Evolutionary conservation across 805 yeast genomes (phyloP), one percentile per base, ranked within the genome.

Genomic region (Starmerella bombicola): DNA sequence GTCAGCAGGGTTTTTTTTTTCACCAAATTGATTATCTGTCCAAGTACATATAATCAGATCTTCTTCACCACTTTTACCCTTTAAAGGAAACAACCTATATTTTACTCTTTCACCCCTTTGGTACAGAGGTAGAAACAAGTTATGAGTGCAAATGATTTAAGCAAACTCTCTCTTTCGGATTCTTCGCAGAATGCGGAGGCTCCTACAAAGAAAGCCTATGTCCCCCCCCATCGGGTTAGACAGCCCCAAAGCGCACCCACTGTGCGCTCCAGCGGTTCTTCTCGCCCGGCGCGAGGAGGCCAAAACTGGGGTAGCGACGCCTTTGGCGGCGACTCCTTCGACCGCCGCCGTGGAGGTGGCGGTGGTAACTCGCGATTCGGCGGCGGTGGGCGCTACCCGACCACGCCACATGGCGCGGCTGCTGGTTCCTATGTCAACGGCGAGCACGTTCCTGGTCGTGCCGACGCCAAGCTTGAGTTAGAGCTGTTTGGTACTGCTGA

Each of bases 351-450:
- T 41, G 51, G 55, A 46, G 48, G 55, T 41, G 51, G 56, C 43
- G 61, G 65, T 33, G 52, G 53, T 38, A 49, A 58, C 45, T 55
- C 58, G 40, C 52, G 53, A 42, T 53, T 50, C 43, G 45, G 54
- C 30, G 56, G 62, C 47, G 79, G 78, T 50, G 79, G 74, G 51
- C 29, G 41, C 6, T 42, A 38, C 35, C 45, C 45, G 29, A 37
- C 22, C 18, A 36, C 43, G 33, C 52, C 54, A 3, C 49, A 48
- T 40, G 45, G 45, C 34, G 42, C 40, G 16, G 40, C 46, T 15
- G 48, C 48, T 13, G 98, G 98, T 54, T 69, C 70, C 50, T 91
- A 84, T 73, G 78, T 69, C 41, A 80, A 85, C 58, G 97, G 96
- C 54, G 74, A 74, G 58, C 97, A 88, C 61, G 69, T 76, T 50